A percentile compares a stretch with the other conserved stretches of the same genome.
Evolutionary conservation across 768 basidiomycete species (phyloP).

Genomic region (Xerocomellus dryophilus): DNA sequence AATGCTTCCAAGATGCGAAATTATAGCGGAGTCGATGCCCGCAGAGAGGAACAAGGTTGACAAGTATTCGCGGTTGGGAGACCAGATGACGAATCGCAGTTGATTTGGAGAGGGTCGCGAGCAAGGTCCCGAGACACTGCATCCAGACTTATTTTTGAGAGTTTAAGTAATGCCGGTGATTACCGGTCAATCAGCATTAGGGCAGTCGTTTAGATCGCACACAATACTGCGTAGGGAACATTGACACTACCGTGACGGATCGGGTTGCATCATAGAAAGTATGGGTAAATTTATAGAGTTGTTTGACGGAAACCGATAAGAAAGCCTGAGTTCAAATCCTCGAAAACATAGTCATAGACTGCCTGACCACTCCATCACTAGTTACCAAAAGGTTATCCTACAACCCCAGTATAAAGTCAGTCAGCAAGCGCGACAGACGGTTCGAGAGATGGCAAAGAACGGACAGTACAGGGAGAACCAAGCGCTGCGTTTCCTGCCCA

Average conservation of each 20-base stretch:
- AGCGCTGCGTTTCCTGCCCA: conserved; percentile 6
- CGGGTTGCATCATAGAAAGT: too few species aligned
- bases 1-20: neutral
- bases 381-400: conserved; percentile 13
- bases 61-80: neutral
- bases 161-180: neutral
- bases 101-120: neutral
- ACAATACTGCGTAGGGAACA: too few species aligned
- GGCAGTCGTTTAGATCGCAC: neutral
- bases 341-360: conserved; percentile 5
- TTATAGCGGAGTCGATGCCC: neutral
- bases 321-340: neutral
- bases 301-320: neutral
- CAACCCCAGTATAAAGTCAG: neutral
- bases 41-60: neutral
- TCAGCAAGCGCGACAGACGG: neutral
- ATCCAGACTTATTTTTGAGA: neutral
- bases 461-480: conserved; percentile 7
- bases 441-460: neutral
- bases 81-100: conserved; percentile 1
- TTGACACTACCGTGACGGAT: neutral
- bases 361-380: conserved; percentile 1
- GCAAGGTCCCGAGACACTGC: neutral
- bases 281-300: neutral
- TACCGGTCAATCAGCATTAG: neutral